phyloP scores from a whole-genome alignment of 805 yeast genomes.

The Teunomyces funiuensis region DNA sequence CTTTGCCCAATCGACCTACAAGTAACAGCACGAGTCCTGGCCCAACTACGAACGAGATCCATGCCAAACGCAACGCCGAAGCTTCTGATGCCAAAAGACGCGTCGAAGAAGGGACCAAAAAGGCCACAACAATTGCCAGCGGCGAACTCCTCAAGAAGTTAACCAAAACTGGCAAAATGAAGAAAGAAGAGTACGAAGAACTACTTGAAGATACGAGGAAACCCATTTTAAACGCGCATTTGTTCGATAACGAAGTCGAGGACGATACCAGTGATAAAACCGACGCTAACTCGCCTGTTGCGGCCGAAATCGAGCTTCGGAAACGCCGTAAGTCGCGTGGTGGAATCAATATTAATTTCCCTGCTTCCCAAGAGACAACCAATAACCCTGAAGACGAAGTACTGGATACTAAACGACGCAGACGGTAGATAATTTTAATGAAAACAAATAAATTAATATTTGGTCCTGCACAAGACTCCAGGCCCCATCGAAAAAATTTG shows the following conservation, averaged over 20 bases:
- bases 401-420: constrained; percentile 8
- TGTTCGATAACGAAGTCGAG: constrained; percentile 41
- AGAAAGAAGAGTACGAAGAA: constrained; percentile 29
- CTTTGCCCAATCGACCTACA: not conserved
- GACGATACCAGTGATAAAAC: constrained; percentile 18
- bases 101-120: constrained; percentile 9
- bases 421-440: not conserved
- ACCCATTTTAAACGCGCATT: constrained; percentile 33
- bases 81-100: constrained; percentile 7
- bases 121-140: constrained; percentile 8
- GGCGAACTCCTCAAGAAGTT: constrained; percentile 39
- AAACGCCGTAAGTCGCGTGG: constrained; percentile 30
- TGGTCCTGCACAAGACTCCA: not conserved
- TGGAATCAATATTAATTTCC: constrained; percentile 20
- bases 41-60: constrained; percentile 4
- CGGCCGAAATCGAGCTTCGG: constrained; percentile 8
- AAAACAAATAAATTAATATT: too few relatives aligned
- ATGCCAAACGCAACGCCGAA: not conserved
- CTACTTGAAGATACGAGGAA: constrained; percentile 33
- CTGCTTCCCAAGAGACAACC: not conserved
- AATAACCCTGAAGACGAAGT: constrained; percentile 3
- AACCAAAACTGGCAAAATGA: constrained; percentile 32
- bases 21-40: not conserved
- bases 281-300: constrained; percentile 5
- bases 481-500: constrained; percentile 3